Conservation (phyloP, 805 yeast species). For the Wickerhamiella sergipiensis region DNA sequence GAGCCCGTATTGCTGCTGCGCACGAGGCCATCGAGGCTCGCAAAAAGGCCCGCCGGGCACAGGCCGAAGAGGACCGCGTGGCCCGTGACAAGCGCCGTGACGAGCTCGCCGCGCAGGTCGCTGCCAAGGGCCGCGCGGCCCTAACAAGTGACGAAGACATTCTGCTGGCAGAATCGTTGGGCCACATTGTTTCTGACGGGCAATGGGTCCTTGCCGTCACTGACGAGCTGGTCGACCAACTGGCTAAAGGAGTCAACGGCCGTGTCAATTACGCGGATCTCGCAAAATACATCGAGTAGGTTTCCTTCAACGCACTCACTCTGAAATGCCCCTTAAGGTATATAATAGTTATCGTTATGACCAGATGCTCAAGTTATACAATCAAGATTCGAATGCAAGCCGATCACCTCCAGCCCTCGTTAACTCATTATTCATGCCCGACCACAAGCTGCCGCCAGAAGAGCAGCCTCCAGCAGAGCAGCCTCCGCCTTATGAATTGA, state of each 20-base stretch:
- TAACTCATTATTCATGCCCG: neutral
- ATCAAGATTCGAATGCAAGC: no score
- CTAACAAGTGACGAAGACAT: conserved; percentile 11
- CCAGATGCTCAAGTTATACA: no score
- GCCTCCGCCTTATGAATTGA: neutral
- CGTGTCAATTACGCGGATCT: neutral
- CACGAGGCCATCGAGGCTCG: conserved; percentile 14
- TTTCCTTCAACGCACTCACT: no score
- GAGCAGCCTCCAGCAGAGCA: conserved; percentile 12
- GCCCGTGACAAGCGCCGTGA: conserved; percentile 9
- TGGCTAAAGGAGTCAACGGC: neutral
- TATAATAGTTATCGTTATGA: no score
- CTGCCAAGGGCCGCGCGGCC: conserved; percentile 11
- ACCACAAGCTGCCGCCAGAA: conserved; percentile 6
- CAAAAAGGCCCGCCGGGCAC: conserved; percentile 10
- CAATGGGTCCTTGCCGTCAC: conserved; percentile 10
- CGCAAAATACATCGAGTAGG: neutral
- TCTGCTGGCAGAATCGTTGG: conserved; percentile 11
- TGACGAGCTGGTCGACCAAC: neutral
- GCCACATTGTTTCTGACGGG: conserved; percentile 13
- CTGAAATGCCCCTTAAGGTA: no score
- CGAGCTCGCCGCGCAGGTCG: conserved; percentile 8
- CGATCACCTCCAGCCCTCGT: no score
- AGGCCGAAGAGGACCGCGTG: conserved; percentile 14
- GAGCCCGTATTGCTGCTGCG: conserved; percentile 14